Evolutionary conservation across 1,284 basidiomycete genomes (phyloP), one percentile per base, ranked within the genome.

Genomic region (Phellopilus nigrolimitatus): DNA sequence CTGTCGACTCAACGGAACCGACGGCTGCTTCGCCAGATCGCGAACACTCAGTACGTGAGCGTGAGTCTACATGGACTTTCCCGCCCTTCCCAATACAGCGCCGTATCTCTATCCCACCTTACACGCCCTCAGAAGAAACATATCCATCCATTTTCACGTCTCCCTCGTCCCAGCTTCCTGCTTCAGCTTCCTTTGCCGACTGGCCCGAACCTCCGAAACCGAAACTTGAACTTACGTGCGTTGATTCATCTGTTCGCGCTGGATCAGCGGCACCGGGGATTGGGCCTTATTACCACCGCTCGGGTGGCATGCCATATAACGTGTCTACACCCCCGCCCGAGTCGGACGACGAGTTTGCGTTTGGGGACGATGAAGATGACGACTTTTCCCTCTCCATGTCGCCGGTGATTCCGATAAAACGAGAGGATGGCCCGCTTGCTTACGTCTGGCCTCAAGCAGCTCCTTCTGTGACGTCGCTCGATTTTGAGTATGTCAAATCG

Each of bases 291-390:
- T 31, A 48, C 44, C 40, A 21, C 19, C 50, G 50, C 31, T 34
- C 53, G 4, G 8, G 31, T 7, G 53, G 54, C 40, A 22, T 44
- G 17, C 67, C 78, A 1, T 71, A 68, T 60, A 81, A 74, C 50
- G 65, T 75, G 38, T 76, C 73, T 13, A 82, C 84, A 0, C 80
- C 78, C 2, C 84, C 76, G 24, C 76, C 75, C 1, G 84, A 88
- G 57, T 84, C 82, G 1, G 83, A 85, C 28, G 71, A 70, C 56
- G 83, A 85, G 54, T 45, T 40, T 30, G 42, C 28, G 13, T 27
- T 51, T 41, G 66, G 70, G 22, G 61, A 59, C 37, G 45, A 56
- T 22, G 54, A 49, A 15, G 56, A 57, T 15, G 56, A 59, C 21
- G 43, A 48, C 17, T 31, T 42, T 66, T 66, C 30, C 70, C 72